Evolutionary conservation across 495 filamentous ascomycete genomes (phyloP), one percentile per base, ranked within the genome.

Genomic region (Rostrohypoxylon terebratum): DNA sequence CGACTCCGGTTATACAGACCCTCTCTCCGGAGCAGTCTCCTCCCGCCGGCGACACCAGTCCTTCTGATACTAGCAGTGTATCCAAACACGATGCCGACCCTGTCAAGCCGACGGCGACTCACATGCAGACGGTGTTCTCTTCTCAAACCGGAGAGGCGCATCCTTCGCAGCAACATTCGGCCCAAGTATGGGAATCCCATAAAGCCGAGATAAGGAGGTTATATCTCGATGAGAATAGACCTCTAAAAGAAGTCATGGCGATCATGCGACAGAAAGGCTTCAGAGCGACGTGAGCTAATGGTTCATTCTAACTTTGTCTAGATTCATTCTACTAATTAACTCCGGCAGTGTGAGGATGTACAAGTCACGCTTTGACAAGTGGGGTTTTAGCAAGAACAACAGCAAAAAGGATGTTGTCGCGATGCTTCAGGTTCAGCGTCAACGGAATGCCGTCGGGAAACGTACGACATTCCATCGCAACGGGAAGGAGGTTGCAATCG

Each of bases 391-490:
- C 44, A 78, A 78, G 68, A 78, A 78, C 42, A 77, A 77, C 28
- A 77, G 75, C 54, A 77, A 81, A 45, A 77, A 78, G 44, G 79
- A 81, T 14, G 79, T 79, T 33, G 75, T 77, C 42, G 75, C 75
- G 20, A 77, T 81, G 68, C 75, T 81, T 38, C 77, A 79, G 60
- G 71, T 80, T 42, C 78, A 81, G 54, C 76, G 78, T 25, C 77
- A 80, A 65, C 77, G 79, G 57, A 77, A 71, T 54, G 79, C 79
- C 33, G 70, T 77, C 40, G 79, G 79, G 59, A 81, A 81, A 60
- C 75, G 77, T 38, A 78, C 79, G 7, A 69, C 76, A 2, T 81
- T 81, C 45, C 77, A 77, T 25, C 75, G 79, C 28, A 79, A 81
- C 38, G 77, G 77, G 6, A 77, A 76, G 16, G 74, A 80, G 57